Evolutionary conservation across 208 protist species (phyloP), one percentile per base, ranked within the genome.

Genomic region (Wallacemonas sp.): DNA sequence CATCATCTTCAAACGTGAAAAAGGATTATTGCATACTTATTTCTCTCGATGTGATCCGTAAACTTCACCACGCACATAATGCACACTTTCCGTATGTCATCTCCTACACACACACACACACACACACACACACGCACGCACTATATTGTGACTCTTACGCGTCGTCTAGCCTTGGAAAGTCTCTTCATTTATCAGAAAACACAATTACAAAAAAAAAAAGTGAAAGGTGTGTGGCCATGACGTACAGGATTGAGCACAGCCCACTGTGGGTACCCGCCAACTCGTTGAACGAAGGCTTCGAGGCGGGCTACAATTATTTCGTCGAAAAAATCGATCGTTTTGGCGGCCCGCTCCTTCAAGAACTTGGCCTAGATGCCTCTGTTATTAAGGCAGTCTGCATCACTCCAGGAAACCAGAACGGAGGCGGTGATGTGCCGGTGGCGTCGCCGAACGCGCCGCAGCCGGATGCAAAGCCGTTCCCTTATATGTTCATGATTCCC

Each of bases 301-400:
- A 31, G 12, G 30, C n/a, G n/a, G 62, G 49, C 33, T 75, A 76
- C 62, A 53, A 71, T 49, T 39, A 63, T 33, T 80, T 69, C 61
- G 46, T 63, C 12, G 34, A 70, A 33, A 53, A 60, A 41, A 44
- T 66, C 4, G 75, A 80, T 39, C 59, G 64, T 41, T 75, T 54
- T 58, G 75, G 75, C 15, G 75, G 75, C 9, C 67, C 65, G 6
- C 36, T 80, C 61, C 49, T 63, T 0, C 62, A 64, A 21, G 14
- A 56, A 2, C 56, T 80, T 19, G 34, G 62, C 9, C 60, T 80
- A 47, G 72, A 22, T 66, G 56, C 69, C 0, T 9, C 5, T 14
- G 36, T 33, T n/a, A 33, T 62, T 22, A 62, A 62, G 22, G 36
- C 19, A 4, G 36, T 33, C 55, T 46, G 55, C 55, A 46, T 62